Base-by-base conservation (phyloP, 2,329 filamentous ascomycete genomes). In the Fusarium hostae region DNA sequence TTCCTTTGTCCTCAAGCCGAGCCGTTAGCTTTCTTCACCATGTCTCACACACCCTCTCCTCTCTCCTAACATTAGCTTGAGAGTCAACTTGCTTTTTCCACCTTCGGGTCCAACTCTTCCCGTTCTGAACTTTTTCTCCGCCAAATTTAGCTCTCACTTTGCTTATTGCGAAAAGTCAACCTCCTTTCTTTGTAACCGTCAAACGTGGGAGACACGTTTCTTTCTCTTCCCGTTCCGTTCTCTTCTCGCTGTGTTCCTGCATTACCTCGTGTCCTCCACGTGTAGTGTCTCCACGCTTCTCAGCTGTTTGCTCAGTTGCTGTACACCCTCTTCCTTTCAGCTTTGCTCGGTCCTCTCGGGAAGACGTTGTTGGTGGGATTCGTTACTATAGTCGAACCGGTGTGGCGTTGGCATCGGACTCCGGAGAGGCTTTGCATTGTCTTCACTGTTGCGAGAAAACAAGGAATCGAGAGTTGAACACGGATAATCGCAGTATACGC, bases 211-310 rank as follows among this genome's bases (percentile, higher is more conserved):
- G 22, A 51, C 72, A 63, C 69, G 60, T 73, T 73, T 73, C 48
- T 12, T 52, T 52, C 34, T 56, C 26, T 44, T 44, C 51, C 52
- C 43, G 59, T 66, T 58, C 67, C 22, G 32, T 40, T 32, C 41
- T 26, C 35, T 43, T 63, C 37, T 30, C 32, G n/a, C 30, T 30
- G 26, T 44, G 35, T 65, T 52, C 62, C 57, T 68, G 51, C 52
- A 59, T 56, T n/a, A 37, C 60, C 51, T 71, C 67, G 73, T 76
- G 70, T 43, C 56, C 43, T 76, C 72, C 75, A 75, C 75, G 75
- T 77, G 73, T 69, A 52, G 51, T 55, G 39, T 56, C 51, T 47
- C 35, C 59, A 62, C 20, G 44, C 39, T 45, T 26, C 28, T 35
- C n/a, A 37, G 52, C 20, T 50, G 16, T 41, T 41, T 45, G 18